phyloP scores from a whole-genome alignment of 345 rosid genomes.

The Clausena lansium region DNA sequence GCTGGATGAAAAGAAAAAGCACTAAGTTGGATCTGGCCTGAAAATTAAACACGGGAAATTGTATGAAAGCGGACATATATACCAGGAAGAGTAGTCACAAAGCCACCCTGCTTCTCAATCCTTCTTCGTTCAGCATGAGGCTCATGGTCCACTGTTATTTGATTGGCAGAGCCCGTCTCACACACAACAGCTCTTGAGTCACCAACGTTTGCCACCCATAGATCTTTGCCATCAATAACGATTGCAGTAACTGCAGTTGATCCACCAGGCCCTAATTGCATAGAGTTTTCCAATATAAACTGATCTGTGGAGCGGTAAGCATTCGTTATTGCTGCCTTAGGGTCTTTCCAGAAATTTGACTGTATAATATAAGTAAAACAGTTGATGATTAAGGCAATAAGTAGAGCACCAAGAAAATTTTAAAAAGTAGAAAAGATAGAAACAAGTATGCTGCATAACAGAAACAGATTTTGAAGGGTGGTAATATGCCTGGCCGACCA shows the following conservation, averaged over 20 bases:
- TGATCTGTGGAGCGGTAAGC: conserved; percentile 51
- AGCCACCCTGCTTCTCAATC: conserved; percentile 57
- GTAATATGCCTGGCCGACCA: neutral
- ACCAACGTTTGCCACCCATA: conserved; percentile 64
- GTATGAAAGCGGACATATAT: neutral
- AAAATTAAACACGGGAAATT: neutral
- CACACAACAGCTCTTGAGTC: conserved; percentile 61
- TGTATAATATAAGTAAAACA: conserved; percentile 12
- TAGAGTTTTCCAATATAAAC: conserved; percentile 44
- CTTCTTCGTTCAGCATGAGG: conserved; percentile 44
- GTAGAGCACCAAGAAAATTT: neutral
- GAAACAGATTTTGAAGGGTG: neutral
- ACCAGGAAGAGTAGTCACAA: conserved; percentile 58
- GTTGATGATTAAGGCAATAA: neutral
- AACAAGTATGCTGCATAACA: neutral
- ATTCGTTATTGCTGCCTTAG: conserved; percentile 39
- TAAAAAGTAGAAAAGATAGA: neutral
- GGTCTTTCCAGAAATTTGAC: conserved; percentile 51
- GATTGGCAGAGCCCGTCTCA: conserved; percentile 55
- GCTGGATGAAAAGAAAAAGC: neutral
- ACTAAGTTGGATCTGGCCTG: neutral
- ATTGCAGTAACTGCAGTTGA: conserved; percentile 66
- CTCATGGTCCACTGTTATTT: conserved; percentile 55
- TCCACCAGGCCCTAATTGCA: conserved; percentile 60
- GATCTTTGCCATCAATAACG: conserved; percentile 55